phyloP scores from a whole-genome alignment of 768 basidiomycete genomes.

The Russula sp. region DNA sequence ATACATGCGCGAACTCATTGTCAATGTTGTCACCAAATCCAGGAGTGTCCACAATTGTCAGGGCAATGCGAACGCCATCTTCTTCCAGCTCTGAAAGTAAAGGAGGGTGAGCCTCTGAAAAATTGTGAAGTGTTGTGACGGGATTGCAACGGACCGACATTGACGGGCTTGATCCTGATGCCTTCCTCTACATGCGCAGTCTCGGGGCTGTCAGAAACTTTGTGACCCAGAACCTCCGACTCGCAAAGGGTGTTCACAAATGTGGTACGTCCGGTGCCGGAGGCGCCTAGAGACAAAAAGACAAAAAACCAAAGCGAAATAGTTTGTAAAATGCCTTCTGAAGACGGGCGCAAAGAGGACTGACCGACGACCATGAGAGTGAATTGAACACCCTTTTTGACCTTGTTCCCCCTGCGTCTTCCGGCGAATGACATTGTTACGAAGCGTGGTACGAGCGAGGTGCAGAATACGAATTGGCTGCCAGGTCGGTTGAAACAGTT shows the following conservation, averaged over 20 bases:
- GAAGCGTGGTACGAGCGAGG: conserved; percentile 30
- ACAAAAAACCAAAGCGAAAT: conserved; percentile 18
- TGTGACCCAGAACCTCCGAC: conserved; percentile 86
- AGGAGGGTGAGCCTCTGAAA: conserved; percentile 3
- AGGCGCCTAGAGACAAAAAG: conserved; percentile 63
- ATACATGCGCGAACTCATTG: conserved; percentile 92
- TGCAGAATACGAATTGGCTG: conserved; percentile 29
- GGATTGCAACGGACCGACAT: conserved; percentile 65
- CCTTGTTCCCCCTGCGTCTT: conserved; percentile 87
- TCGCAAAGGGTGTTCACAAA: conserved; percentile 99
- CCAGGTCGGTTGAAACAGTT: conserved; percentile 29
- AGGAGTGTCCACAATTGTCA: conserved; percentile 98
- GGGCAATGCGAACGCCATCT: conserved; percentile 95
- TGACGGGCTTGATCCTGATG: conserved; percentile 91
- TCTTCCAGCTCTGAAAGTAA: conserved; percentile 81
- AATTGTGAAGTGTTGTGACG: neutral
- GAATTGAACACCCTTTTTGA: conserved; percentile 98
- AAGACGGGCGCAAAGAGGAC: conserved; percentile 38
- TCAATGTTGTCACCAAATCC: conserved; percentile 99
- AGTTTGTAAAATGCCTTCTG: conserved; percentile 3
- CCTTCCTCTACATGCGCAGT: conserved; percentile 92
- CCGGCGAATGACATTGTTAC: conserved; percentile 75
- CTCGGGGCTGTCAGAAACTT: conserved; percentile 78
- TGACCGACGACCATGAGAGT: conserved; percentile 96
- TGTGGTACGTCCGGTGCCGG: conserved; percentile 95